Base-by-base conservation (phyloP, 305 asterid genomes). In the Fraxinus angustifolia region DNA sequence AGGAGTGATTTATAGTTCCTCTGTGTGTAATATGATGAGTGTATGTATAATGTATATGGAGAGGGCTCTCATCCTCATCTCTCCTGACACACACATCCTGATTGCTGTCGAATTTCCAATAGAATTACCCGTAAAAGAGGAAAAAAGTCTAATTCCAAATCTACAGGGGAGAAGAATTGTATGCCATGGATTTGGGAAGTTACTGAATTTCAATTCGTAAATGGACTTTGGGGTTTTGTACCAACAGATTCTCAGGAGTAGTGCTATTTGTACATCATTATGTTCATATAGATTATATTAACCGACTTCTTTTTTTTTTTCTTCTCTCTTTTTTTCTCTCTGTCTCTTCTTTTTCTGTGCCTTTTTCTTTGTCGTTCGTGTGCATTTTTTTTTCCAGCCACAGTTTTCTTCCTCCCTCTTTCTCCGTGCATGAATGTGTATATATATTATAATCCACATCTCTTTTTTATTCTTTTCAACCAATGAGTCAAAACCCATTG, bases 1-100 rank as follows among this genome's bases (percentile, higher is more conserved):
- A 36, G 79, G 74, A 34, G 26, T 11, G 16, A 65, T 21, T 33
- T 58, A 72, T 60, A 79, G 21, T 40, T 2, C 67, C 75, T 31
- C 6, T 23, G 80, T 40, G 31, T 84, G 82, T 78, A 77, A 84
- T 78, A 76, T 73, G 34, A 31, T 40, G 80, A 36, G 34, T 77
- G 73, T 77, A 76, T 67, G 56, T 33, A 16, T 36, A 36, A 36
- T 36, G 42, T 36, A 4, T 28, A 10, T 67, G 73, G 35, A 30
- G 48, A 71, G 77, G 79, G 72, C 71, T 79, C 67, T 33, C 73
- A 10, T 16, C 42, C 42, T 31, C 19, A 14, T 72, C 76, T 48
- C 19, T 11, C 38, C 19, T 35, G 36, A 12, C 8, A 1, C 73
- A 33, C 21, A 16, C 34, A 50, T 16, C 58, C 67, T 30, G 30